Percentiles rank a stretch among this genome's conserved stretches.
phyloP scores from a whole-genome alignment of 2,329 filamentous ascomycete genomes.

The Pyrenophora seminiperda region DNA sequence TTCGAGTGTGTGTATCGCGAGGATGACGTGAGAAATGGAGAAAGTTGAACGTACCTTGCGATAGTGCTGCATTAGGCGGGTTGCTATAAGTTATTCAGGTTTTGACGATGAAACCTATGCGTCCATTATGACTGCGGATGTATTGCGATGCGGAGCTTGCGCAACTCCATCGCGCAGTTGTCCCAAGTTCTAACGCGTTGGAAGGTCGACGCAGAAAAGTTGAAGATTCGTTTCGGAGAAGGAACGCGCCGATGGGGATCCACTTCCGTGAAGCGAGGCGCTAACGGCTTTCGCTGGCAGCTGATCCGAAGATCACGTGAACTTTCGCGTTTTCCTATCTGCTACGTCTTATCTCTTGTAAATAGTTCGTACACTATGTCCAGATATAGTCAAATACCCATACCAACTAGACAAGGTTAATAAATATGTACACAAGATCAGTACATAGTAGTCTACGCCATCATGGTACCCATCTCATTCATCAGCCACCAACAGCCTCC shows the following conservation, averaged over 20 bases:
- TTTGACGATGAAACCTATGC: background rate
- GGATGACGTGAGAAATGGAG: constrained; percentile 2
- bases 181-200: background rate
- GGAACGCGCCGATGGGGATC: constrained; percentile 7
- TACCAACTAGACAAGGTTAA: no score
- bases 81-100: background rate
- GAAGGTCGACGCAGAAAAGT: constrained; percentile 12
- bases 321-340: no score
- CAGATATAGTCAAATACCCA: background rate
- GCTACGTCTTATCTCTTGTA: no score
- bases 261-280: constrained; percentile 8
- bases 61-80: background rate
- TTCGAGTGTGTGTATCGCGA: constrained; percentile 1
- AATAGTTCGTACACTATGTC: background rate
- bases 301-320: background rate
- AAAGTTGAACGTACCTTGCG: constrained; percentile 19
- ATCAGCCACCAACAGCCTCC: constrained; percentile 42
- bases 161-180: background rate
- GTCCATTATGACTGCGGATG: background rate
- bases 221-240: constrained; percentile 4
- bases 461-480: background rate
- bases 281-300: constrained; percentile 8
- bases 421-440: no score
- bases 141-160: background rate
- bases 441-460: no score